Conservation (phyloP, 225 moss, liverwort and hornwort species). For the Marchantia polymorpha region DNA sequence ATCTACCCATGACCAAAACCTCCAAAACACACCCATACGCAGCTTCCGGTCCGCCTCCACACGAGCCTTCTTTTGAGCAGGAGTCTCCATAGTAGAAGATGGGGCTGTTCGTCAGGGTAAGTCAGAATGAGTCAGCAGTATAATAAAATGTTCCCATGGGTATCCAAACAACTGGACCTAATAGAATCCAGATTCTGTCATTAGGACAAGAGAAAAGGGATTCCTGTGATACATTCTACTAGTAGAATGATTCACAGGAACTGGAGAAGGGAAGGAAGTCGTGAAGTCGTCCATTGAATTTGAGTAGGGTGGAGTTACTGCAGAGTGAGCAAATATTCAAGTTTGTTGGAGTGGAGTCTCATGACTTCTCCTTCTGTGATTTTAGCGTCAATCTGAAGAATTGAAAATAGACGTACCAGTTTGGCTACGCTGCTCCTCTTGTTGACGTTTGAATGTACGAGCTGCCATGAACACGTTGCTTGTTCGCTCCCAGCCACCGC, state of each 20-base stretch:
- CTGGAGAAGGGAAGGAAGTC: too few relatives aligned
- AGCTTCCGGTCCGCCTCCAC: conserved; percentile 72
- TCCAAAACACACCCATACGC: conserved; percentile 84
- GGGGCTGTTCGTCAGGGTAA: conserved; percentile 21
- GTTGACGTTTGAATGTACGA: conserved; percentile 73
- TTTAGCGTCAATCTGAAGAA: background rate
- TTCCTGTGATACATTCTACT: too few relatives aligned
- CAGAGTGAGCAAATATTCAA: background rate
- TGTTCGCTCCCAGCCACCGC: conserved; percentile 94
- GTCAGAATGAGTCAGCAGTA: background rate
- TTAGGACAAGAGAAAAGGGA: background rate
- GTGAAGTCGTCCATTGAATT: too few relatives aligned
- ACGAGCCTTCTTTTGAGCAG: conserved; percentile 78
- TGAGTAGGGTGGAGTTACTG: background rate
- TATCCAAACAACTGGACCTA: background rate
- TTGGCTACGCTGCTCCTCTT: conserved; percentile 49
- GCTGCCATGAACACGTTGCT: conserved; percentile 96
- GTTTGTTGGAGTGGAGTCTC: background rate
- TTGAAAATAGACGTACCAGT: conserved; percentile 13
- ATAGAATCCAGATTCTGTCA: background rate
- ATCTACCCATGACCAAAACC: conserved; percentile 82
- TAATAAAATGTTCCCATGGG: background rate
- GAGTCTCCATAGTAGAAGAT: conserved; percentile 51
- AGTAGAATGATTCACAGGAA: background rate
- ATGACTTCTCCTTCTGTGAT: background rate